Evolutionary conservation across 2,329 filamentous ascomycete genomes (phyloP).

Genomic region (Phaeophleospora eucalypticola): DNA sequence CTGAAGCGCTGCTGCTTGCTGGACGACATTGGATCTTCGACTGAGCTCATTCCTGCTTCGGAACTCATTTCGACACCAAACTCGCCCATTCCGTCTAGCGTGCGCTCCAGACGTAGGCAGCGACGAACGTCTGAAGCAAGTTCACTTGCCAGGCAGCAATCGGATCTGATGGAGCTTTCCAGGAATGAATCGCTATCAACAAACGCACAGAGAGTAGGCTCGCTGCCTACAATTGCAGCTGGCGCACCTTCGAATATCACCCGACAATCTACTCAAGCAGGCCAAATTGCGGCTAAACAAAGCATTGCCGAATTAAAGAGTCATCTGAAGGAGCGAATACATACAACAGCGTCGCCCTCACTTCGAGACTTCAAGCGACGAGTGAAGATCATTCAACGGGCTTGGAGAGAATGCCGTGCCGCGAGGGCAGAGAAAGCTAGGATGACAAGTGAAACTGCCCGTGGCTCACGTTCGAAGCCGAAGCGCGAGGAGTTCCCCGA

Average conservation of each 20-base stretch:
- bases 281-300: neutral
- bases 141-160: conserved; percentile 19
- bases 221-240: neutral
- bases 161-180: conserved; percentile 16
- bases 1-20: conserved; percentile 35
- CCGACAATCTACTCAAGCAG: neutral
- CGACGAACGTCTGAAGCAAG: conserved; percentile 14
- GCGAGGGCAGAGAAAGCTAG: conserved; percentile 12
- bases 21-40: conserved; percentile 28
- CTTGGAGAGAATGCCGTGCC: conserved; percentile 29
- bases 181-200: conserved; percentile 1
- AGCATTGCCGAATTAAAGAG: neutral
- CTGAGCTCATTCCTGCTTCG: conserved; percentile 23
- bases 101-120: conserved; percentile 5
- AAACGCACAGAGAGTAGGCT: neutral
- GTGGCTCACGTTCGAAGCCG: conserved; percentile 11
- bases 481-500: conserved; percentile 27
- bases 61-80: conserved; percentile 19
- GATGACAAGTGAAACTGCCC: conserved; percentile 3
- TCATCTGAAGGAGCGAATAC: conserved; percentile 1
- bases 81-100: conserved; percentile 11
- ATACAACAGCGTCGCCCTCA: conserved; percentile 19
- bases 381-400: conserved; percentile 31
- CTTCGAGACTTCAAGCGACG: conserved; percentile 34
- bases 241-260: neutral